Evolutionary conservation across 257 asterid genomes (phyloP), one percentile per base, ranked within the genome.

Genomic region (Gentiana dahurica): DNA sequence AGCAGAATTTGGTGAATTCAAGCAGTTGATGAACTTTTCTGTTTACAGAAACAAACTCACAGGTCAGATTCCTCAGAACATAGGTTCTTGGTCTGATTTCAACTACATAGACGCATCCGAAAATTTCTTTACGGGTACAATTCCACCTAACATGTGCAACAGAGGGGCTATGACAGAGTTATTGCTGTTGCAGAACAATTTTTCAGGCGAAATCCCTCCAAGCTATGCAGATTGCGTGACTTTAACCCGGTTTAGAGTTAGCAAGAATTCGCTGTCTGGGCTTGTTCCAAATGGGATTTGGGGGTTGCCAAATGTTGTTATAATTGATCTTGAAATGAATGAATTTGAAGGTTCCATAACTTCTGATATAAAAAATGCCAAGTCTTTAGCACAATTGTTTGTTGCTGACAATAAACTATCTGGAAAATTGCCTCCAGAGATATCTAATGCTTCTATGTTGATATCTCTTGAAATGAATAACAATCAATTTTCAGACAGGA

Each of bases 231-330:
- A 49, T 46, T 91, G 98, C 70, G 58, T 60, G 24, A 73, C 76
- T 32, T 37, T 91, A 51, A 53, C 57, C 0, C 89, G 98, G 5
- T 59, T 91, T 8, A 78, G 96, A 11, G 94, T 91, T 51, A 84
- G 71, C 68, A 64, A 68, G 3, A 91, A 91, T 61, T 53, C 59
- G 60, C 85, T 91, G 0, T 71, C 95, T 10, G 95, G 96, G 3
- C 77, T 11, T 3, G 78, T 91, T 57, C 98, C 96, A 8, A 55
- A 54, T 10, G 96, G 95, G 33, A 57, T 91, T 9, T 91, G 94
- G 94, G 95, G 92, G 1, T 60, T 91, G 55, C 96, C 94, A 0
- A 68, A 72, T 0, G 69, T 72, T 2, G 59, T 59, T 3, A 58
- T 87, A 8, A 72, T 87, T 7, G 98, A 91, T 62, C 24, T 82